phyloP scores from a whole-genome alignment of 805 yeast genomes.

The Diddensiella transvaalensis region DNA sequence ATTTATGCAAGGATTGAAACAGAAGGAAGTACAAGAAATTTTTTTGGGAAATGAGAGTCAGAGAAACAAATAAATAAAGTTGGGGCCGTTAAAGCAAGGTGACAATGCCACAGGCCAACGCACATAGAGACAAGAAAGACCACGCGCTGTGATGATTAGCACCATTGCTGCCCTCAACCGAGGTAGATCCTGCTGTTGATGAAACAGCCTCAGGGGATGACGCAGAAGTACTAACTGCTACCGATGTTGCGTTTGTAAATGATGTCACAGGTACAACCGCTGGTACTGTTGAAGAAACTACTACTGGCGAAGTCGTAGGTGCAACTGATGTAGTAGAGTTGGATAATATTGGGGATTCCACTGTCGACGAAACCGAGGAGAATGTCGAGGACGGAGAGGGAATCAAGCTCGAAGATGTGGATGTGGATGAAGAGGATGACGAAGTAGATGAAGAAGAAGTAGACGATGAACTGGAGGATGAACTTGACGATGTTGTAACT shows the following conservation, averaged over 20 bases:
- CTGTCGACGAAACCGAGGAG: background rate
- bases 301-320: background rate
- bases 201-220: background rate
- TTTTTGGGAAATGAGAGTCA: background rate
- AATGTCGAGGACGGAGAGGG: background rate
- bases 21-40: no score
- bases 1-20: background rate
- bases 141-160: background rate
- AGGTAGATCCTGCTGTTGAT: background rate
- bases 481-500: slow-evolving; percentile 14
- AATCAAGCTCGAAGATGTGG: slow-evolving; percentile 1
- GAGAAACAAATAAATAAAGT: background rate
- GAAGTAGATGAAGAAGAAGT: slow-evolving; percentile 3
- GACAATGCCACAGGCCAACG: background rate
- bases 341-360: background rate
- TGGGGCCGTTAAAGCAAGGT: background rate
- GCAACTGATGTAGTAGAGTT: background rate
- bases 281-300: background rate
- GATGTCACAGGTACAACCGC: background rate
- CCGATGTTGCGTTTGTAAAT: background rate
- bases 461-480: slow-evolving; percentile 15
- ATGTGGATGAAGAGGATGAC: slow-evolving; percentile 3
- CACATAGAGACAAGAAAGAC: background rate
- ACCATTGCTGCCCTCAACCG: background rate
- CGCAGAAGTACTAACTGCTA: background rate